Evolutionary conservation across 257 asterid species (phyloP).

Genomic region (Solanum corneliomulleri): DNA sequence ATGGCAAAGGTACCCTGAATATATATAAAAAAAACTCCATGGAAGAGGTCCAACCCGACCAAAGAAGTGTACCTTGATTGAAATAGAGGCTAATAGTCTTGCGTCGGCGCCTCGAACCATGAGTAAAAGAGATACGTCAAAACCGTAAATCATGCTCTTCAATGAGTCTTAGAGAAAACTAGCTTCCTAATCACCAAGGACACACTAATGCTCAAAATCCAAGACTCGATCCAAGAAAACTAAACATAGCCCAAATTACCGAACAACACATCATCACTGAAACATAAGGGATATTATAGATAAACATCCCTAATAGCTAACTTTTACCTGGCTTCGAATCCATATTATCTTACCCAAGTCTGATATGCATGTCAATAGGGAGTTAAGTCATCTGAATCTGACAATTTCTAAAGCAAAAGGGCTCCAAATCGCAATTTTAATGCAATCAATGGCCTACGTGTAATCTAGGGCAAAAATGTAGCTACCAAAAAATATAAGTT

Average conservation of each 20-base stretch:
- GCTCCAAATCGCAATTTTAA: neutral
- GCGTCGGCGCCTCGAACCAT: too few species aligned
- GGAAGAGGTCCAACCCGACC: neutral
- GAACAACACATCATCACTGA: neutral
- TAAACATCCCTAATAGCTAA: too few species aligned
- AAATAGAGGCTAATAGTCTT: neutral
- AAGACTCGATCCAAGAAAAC: neutral
- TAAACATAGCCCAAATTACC: neutral
- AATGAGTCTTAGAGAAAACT: neutral
- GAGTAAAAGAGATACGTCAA: too few species aligned
- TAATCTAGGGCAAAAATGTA: neutral
- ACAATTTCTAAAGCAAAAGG: too few species aligned
- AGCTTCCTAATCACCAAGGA: neutral
- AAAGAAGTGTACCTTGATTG: neutral
- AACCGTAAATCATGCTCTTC: neutral
- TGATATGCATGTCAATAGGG: neutral
- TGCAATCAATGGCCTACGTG: neutral
- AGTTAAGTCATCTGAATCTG: neutral
- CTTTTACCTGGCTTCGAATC: neutral
- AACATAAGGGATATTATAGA: neutral
- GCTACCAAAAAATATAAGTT: neutral
- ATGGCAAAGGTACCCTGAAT: neutral
- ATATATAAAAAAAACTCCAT: neutral
- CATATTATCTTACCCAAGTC: neutral
- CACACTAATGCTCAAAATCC: neutral